Conservation (phyloP, 192 early-diverging fungal species). For the Funneliformis geosporum region DNA sequence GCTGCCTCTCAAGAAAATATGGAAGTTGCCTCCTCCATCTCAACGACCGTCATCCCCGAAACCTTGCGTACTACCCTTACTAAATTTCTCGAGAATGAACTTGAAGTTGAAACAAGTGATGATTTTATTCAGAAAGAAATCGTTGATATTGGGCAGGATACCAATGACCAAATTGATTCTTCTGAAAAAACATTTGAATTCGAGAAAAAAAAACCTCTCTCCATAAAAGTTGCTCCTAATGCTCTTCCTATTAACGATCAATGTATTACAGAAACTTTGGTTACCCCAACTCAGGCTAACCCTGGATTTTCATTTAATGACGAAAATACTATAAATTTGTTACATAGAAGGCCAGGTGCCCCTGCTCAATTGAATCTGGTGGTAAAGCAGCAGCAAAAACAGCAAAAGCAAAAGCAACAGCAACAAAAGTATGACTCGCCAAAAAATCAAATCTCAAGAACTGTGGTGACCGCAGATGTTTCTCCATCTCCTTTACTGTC, state of each 20-base stretch:
- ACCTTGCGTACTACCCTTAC: not conserved
- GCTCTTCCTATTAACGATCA: not conserved
- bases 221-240: not conserved
- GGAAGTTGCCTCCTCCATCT: not conserved
- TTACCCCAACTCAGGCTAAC: not conserved
- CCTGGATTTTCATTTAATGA: not conserved
- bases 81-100: not conserved
- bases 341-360: not conserved
- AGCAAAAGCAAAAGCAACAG: too few relatives aligned
- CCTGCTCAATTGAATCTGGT: too few relatives aligned
- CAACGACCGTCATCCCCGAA: not conserved
- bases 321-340: not conserved
- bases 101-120: not conserved
- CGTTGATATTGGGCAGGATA: not conserved
- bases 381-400: too few relatives aligned
- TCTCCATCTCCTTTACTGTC: not conserved
- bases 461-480: not conserved
- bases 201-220: not conserved
- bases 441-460: not conserved
- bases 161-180: not conserved
- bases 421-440: too few relatives aligned
- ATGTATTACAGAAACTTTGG: not conserved
- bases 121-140: not conserved
- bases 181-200: not conserved
- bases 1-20: not conserved